Evolutionary conservation across 768 basidiomycete genomes (phyloP).

Genomic region (Agrocybe chaxingu): DNA sequence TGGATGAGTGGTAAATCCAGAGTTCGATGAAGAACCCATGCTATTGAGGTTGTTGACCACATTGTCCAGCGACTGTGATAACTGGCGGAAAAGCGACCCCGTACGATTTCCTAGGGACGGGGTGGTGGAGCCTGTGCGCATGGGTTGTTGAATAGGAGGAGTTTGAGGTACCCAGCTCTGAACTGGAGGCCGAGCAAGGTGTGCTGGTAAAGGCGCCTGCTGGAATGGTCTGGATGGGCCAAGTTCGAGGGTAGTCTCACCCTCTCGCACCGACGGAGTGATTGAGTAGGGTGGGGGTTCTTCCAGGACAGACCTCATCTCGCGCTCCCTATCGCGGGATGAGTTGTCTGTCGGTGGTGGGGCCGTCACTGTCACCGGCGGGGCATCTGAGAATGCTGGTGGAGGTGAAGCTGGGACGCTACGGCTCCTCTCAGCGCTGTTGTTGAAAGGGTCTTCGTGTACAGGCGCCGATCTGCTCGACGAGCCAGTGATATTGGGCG

Average conservation of each 20-base stretch:
- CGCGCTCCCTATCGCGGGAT: too few species aligned
- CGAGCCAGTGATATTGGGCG: slow-evolving; percentile 27
- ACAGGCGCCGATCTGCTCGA: background rate
- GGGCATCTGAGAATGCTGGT: too few species aligned
- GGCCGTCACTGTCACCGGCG: too few species aligned
- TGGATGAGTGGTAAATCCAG: slow-evolving; percentile 5
- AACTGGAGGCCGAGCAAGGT: background rate
- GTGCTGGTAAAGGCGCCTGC: slow-evolving; percentile 23
- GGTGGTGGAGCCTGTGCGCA: background rate
- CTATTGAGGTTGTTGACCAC: slow-evolving; percentile 11
- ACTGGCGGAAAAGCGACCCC: slow-evolving; percentile 13
- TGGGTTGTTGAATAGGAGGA: background rate
- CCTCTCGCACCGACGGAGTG: slow-evolving; percentile 45
- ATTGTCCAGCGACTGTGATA: slow-evolving; percentile 15
- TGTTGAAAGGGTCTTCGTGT: too few species aligned
- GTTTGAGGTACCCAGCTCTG: background rate
- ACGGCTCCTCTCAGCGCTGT: too few species aligned
- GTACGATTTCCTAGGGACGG: background rate
- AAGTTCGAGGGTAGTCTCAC: slow-evolving; percentile 60
- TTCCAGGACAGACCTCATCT: slow-evolving; percentile 25
- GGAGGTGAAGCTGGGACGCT: too few species aligned
- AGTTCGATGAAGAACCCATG: background rate
- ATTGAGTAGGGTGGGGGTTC: slow-evolving; percentile 75
- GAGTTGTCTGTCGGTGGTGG: too few species aligned
- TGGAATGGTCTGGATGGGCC: slow-evolving; percentile 68